Evolutionary conservation across 805 yeast species (phyloP).

Genomic region (Blastobotrys attinorum): DNA sequence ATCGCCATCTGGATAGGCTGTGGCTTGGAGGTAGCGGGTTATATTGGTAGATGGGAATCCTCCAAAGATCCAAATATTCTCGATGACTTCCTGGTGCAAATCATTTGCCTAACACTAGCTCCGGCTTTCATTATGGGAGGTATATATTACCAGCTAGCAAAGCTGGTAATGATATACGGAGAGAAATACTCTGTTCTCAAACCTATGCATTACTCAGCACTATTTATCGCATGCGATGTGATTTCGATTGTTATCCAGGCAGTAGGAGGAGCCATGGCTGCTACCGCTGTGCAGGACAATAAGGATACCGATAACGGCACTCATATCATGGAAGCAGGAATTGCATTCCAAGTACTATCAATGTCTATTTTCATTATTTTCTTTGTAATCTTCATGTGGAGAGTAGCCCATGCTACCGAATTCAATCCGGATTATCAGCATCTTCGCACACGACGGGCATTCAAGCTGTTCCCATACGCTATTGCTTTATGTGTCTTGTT

Average conservation of each 20-base stretch:
- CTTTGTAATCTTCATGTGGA: conserved; percentile 36
- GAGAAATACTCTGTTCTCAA: conserved; percentile 39
- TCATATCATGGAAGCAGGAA: conserved; percentile 67
- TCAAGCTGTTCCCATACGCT: conserved; percentile 12
- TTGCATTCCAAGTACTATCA: conserved; percentile 66
- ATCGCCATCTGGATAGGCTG: conserved; percentile 48
- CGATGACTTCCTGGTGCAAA: conserved; percentile 51
- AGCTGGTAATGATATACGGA: conserved; percentile 57
- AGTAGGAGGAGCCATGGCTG: conserved; percentile 69
- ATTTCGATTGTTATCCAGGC: conserved; percentile 61
- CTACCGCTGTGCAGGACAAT: conserved; percentile 32
- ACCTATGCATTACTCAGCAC: conserved; percentile 55
- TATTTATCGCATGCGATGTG: conserved; percentile 62
- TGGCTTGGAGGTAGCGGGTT: conserved; percentile 60
- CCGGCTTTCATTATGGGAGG: conserved; percentile 87
- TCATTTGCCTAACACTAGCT: conserved; percentile 62
- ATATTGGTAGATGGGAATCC: conserved; percentile 49
- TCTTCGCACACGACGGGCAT: conserved; percentile 6
- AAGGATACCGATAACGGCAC: conserved; percentile 41
- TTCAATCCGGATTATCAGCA: conserved; percentile 12
- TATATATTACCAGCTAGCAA: conserved; percentile 62
- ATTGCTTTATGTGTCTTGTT: conserved; percentile 19
- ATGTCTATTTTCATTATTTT: conserved; percentile 54
- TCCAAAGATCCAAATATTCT: conserved; percentile 29
- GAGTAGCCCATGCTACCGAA: neutral